Evolutionary conservation across 2,329 filamentous ascomycete species (phyloP).

Genomic region (Acarospora socialis): DNA sequence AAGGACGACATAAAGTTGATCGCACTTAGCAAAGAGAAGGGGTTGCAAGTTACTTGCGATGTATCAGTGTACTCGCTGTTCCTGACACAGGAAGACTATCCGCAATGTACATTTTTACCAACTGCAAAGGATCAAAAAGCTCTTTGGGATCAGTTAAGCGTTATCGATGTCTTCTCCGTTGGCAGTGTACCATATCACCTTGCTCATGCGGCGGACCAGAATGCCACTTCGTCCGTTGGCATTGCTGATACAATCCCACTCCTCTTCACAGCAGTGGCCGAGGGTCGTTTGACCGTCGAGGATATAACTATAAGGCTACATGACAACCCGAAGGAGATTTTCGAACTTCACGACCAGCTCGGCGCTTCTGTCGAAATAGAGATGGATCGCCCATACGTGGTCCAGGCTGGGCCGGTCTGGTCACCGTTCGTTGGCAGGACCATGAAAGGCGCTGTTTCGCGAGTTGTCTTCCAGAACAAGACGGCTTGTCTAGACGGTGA

Average conservation of each 20-base stretch:
- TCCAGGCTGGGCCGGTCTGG: conserved; percentile 41
- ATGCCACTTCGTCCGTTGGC: conserved; percentile 47
- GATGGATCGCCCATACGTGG: conserved; percentile 54
- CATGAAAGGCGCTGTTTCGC: conserved; percentile 56
- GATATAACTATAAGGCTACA: conserved; percentile 59
- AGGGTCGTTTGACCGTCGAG: conserved; percentile 58
- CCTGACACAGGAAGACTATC: conserved; percentile 56
- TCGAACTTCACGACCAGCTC: conserved; percentile 68
- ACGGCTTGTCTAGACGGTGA: conserved; percentile 63
- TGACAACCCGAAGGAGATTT: conserved; percentile 67
- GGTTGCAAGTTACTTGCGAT: conserved; percentile 69
- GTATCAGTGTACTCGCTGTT: conserved; percentile 70
- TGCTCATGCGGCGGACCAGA: conserved; percentile 40
- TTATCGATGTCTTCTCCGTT: conserved; percentile 66
- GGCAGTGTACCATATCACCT: conserved; percentile 68
- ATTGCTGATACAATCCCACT: conserved; percentile 62
- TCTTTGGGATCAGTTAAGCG: conserved; percentile 58
- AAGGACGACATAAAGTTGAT: conserved; percentile 69
- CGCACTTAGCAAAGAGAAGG: conserved; percentile 64
- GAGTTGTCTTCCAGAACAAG: conserved; percentile 60
- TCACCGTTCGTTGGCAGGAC: conserved; percentile 58
- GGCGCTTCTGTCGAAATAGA: conserved; percentile 61
- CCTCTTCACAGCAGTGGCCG: conserved; percentile 59
- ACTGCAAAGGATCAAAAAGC: conserved; percentile 54
- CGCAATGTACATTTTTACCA: conserved; percentile 51